Conservation (phyloP, 176 grass and related monocot genomes). For the Oryza glumipatula region DNA sequence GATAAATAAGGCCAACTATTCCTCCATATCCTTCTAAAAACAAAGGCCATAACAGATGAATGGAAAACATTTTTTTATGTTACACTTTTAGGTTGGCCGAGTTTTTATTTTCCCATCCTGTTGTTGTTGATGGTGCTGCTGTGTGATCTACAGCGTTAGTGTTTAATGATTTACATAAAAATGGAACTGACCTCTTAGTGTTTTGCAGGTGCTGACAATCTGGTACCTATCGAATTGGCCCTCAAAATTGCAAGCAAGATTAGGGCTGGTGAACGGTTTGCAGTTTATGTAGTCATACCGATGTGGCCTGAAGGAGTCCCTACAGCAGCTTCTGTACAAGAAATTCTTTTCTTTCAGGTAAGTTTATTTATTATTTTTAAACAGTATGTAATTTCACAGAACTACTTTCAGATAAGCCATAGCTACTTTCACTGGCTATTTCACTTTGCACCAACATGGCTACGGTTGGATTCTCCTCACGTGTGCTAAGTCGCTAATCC, state of each 20-base stretch:
- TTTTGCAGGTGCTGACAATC: conserved; percentile 82
- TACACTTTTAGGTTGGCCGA: conserved; percentile 15
- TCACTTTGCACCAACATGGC: neutral
- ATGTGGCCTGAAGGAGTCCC: conserved; percentile 99
- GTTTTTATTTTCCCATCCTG: conserved; percentile 21
- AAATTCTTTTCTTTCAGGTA: conserved; percentile 98
- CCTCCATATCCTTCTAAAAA: neutral
- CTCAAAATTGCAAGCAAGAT: conserved; percentile 95
- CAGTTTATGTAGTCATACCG: conserved; percentile 94
- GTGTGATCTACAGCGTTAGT: conserved; percentile 7
- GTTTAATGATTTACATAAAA: conserved; percentile 18
- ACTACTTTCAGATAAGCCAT: neutral
- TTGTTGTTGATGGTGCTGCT: conserved; percentile 6
- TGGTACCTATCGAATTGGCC: conserved; percentile 94
- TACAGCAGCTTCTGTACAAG: conserved; percentile 72
- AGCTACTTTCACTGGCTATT: neutral
- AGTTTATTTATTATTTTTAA: conserved; percentile 24
- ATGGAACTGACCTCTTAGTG: conserved; percentile 1
- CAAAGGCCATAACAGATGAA: neutral
- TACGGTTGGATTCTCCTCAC: neutral
- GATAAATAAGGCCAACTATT: neutral
- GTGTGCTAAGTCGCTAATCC: neutral
- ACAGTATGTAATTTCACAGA: neutral
- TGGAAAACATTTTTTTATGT: neutral
- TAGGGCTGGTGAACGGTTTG: conserved; percentile 73